Base-by-base conservation (phyloP, 495 filamentous ascomycete species). In the Aspergillus avenaceus region DNA sequence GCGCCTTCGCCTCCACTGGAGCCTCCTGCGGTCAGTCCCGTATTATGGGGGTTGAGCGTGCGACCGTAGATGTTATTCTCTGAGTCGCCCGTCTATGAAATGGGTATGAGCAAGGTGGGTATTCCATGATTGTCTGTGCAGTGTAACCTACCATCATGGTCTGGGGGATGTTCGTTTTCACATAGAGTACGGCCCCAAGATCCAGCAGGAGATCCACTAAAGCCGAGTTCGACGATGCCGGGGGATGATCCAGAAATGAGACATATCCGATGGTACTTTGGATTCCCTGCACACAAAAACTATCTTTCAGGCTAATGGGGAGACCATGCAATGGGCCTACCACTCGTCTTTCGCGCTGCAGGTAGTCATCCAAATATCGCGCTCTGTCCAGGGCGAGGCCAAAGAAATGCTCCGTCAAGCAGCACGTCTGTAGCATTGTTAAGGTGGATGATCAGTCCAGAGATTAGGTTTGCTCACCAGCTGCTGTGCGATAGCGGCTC, bases 1-100 rank as follows among this genome's bases (percentile, higher is more conserved):
- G 84, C 81, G 1, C 75, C 82, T 61, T 89, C 84, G 25, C 85
- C 85, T 9, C 84, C 83, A 5, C 76, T 79, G 22, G 72, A 78
- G 0, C 84, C 84, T 5, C 84, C 84, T 9, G 73, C 45, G 0
- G 75, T 81, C 8, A 84, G 58, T 0, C 58, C 64, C 0, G 61
- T 70, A 53, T 83, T 80, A 56, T 68, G 69, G 0, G 84, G 80
- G 59, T 84, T 85, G 1, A 77, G 58, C 0, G 81, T 80, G 7
- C 59, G 70, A 34, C 76, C 74, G 44, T 58, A 64, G 14, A 69
- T 60, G 46, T 67, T 62, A 53, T 68, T 72, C 7, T 61, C 53
- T 0, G 64, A 61, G 29, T 69, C 63, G 8, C 44, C 78, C 63
- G 84, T 85, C 57, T 60, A n/a, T 6, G n/a, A n/a, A n/a, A n/a